Base-by-base conservation (phyloP, 352 stramenopile genomes). In the Phytophthora colocasiae region DNA sequence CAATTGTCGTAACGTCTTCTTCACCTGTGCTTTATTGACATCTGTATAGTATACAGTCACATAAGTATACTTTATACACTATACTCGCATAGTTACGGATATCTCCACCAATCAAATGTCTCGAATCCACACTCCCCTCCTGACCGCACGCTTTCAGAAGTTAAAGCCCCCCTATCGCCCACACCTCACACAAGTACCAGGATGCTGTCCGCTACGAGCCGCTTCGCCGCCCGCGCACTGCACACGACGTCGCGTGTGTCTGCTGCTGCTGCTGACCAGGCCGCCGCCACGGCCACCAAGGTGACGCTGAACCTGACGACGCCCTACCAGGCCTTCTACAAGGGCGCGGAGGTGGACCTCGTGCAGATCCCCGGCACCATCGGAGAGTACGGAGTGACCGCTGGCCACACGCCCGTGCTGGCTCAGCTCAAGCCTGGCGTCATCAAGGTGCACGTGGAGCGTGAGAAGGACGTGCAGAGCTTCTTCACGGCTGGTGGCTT, bases 401-500 rank as follows among this genome's bases (percentile, higher is more conserved):
- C 95, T 7, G 92, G 95, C 69, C 97, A 99, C 91, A 95, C 97
- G 63, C 95, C 97, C 39, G 95, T 99, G 65, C 93, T 99, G 43
- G 89, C 96, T 46, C 95, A 99, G 77, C 85, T 99, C 63, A 99
- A 99, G 87, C 95, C 97, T 14, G 97, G 97, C 55, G 89, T 99
- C 47, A 92, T 95, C 66, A 91, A 92, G 71, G 87, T 95, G 46
- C 87, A 95, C 76, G 74, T 92, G 36, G 81, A 92, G 65, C 81
- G 85, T 54, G 87, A 93, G 69, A 89, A 89, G 75, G 83, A 93
- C 48, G 78, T 95, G 36, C 95, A 99, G 78, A 98, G 97, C 77
- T 99, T 98, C 83, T 99, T 99, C 85, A 98, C 98, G 58, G 85
- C 95, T 34, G 97, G 96, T 64, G 97, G 97, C 67, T 99, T 99